phyloP scores from a whole-genome alignment of 371 early-diverging fungal species.

The Mortierella sp. region DNA sequence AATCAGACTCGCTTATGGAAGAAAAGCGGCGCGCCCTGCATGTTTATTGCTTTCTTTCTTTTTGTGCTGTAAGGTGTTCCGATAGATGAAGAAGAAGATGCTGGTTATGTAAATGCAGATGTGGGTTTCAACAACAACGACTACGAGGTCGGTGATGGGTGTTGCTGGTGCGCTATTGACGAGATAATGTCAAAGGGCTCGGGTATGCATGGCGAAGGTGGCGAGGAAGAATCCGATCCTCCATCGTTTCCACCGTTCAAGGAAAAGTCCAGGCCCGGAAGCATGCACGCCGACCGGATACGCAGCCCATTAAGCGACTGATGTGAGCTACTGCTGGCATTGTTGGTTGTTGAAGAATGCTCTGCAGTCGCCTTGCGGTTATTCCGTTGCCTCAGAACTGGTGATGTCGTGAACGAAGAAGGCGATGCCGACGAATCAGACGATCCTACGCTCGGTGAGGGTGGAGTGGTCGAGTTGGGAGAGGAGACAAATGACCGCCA shows the following conservation, averaged over 20 bases:
- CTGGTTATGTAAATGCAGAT: neutral
- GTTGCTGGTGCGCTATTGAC: neutral
- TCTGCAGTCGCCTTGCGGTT: neutral
- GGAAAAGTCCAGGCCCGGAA: slow-evolving; percentile 1
- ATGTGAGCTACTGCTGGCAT: neutral
- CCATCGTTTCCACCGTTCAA: neutral
- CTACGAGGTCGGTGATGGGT: neutral
- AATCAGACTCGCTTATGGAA: neutral
- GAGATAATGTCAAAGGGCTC: slow-evolving; percentile 9
- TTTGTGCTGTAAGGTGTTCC: too few species aligned
- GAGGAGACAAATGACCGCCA: slow-evolving; percentile 56
- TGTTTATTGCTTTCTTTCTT: slow-evolving; percentile 7
- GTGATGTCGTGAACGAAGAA: slow-evolving; percentile 33
- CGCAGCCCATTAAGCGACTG: neutral
- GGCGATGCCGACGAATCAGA: slow-evolving; percentile 35
- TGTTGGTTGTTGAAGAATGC: neutral
- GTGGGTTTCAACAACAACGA: neutral
- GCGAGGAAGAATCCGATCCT: slow-evolving; percentile 4
- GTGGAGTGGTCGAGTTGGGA: slow-evolving; percentile 54
- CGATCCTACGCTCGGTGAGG: slow-evolving; percentile 40
- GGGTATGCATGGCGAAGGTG: slow-evolving; percentile 16
- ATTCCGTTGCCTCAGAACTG: slow-evolving; percentile 29
- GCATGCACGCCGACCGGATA: neutral
- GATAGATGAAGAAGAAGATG: neutral
- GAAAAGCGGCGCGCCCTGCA: slow-evolving; percentile 10